Evolutionary conservation across 2,329 filamentous ascomycete genomes (phyloP).

Genomic region (Phialophora expanda): DNA sequence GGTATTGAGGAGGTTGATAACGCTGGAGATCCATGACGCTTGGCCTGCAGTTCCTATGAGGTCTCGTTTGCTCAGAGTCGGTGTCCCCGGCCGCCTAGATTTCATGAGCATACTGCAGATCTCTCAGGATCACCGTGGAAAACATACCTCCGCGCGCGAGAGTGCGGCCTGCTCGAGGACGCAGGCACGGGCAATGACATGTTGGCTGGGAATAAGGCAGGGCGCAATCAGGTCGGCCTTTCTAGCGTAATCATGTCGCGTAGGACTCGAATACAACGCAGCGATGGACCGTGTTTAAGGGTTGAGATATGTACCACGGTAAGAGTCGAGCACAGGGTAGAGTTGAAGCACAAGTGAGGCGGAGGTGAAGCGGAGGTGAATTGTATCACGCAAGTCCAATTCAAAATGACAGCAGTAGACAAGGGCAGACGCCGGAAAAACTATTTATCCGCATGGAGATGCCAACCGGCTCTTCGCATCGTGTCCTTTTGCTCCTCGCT

Average conservation of each 20-base stretch:
- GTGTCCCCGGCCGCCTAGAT: slow-evolving; percentile 47
- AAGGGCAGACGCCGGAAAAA: not conserved
- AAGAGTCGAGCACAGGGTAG: not conserved
- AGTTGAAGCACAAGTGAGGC: not conserved
- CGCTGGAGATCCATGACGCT: slow-evolving; percentile 86
- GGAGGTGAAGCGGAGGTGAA: slow-evolving; percentile 2
- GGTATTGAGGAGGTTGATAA: slow-evolving; percentile 95
- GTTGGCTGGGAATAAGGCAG: not conserved
- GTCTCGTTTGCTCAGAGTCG: slow-evolving; percentile 66
- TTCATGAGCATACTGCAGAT: slow-evolving; percentile 44
- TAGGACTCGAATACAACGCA: not conserved
- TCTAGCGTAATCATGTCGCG: not conserved
- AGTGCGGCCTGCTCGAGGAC: slow-evolving; percentile 34
- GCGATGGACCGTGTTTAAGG: not conserved
- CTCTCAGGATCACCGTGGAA: slow-evolving; percentile 50
- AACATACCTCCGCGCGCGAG: slow-evolving; percentile 53
- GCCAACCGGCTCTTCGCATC: too few species aligned
- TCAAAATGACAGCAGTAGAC: not conserved
- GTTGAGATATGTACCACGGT: not conserved
- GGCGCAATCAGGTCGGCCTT: slow-evolving; percentile 7
- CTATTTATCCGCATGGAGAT: not conserved
- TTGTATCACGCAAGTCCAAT: not conserved
- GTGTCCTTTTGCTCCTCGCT: too few species aligned
- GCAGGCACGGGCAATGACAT: slow-evolving; percentile 19
- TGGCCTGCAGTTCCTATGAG: slow-evolving; percentile 68